phyloP scores from a whole-genome alignment of 257 asterid genomes.

The Primulina tabacum region DNA sequence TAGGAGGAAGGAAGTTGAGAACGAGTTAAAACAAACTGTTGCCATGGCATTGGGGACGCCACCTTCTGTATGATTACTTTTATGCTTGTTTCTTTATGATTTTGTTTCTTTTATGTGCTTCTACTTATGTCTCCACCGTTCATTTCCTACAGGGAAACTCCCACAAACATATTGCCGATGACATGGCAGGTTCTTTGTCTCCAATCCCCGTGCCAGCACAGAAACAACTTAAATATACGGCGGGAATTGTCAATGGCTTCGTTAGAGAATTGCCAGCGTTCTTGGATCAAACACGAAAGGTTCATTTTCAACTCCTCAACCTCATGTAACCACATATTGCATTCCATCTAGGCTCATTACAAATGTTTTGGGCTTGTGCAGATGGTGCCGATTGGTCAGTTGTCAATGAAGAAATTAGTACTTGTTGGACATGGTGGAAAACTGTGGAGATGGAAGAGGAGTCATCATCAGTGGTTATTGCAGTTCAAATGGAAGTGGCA shows the following conservation, averaged over 20 bases:
- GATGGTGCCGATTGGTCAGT: conserved; percentile 93
- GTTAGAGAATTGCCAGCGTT: conserved; percentile 70
- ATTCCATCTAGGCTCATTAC: neutral
- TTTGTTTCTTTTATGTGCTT: neutral
- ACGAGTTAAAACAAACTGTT: conserved; percentile 69
- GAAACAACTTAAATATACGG: conserved; percentile 93
- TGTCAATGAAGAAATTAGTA: conserved; percentile 86
- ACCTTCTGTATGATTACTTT: conserved; percentile 57
- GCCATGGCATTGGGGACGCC: conserved; percentile 64
- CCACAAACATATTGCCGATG: conserved; percentile 67
- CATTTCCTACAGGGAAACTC: conserved; percentile 39
- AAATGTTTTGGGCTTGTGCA: conserved; percentile 31
- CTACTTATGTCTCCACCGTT: conserved; percentile 10
- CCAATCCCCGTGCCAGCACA: conserved; percentile 93
- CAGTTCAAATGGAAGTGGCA: conserved; percentile 99
- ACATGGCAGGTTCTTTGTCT: conserved; percentile 65
- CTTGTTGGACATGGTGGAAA: conserved; percentile 91
- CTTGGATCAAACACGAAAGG: conserved; percentile 83
- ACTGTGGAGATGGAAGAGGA: conserved; percentile 99
- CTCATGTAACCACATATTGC: conserved; percentile 5
- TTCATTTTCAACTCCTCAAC: conserved; percentile 25
- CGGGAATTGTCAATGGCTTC: conserved; percentile 85
- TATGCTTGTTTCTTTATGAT: neutral
- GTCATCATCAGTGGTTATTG: conserved; percentile 97
- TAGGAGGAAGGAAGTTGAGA: conserved; percentile 77